phyloP scores from a whole-genome alignment of 306 rosid genomes.

The Albizia julibrissin region DNA sequence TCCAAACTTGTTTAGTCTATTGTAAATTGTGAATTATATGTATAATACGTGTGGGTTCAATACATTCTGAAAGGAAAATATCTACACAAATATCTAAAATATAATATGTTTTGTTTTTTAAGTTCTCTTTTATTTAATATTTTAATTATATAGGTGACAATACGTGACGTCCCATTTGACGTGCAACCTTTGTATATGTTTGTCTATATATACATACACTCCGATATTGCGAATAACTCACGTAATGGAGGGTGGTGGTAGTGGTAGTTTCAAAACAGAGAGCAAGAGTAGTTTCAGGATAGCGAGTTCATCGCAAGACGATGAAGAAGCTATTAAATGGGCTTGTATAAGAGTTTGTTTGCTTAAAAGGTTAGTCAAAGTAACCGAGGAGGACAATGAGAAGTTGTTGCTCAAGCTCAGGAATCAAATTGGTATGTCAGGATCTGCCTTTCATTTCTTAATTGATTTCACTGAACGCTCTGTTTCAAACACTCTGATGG shows the following conservation, averaged over 20 bases:
- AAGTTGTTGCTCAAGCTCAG: conserved; percentile 76
- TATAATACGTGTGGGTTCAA: too few relatives aligned
- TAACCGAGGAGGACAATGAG: conserved; percentile 79
- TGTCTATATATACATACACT: neutral
- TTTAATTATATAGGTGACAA: too few relatives aligned
- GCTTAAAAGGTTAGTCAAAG: conserved; percentile 65
- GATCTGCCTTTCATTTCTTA: neutral
- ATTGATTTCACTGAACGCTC: neutral
- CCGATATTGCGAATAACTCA: neutral
- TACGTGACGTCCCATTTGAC: neutral
- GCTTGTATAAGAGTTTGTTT: conserved; percentile 54
- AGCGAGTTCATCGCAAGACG: conserved; percentile 47
- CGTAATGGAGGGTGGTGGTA: conserved; percentile 30
- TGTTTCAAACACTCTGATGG: neutral
- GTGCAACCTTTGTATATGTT: neutral
- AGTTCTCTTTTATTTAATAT: too few relatives aligned
- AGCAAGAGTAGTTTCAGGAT: conserved; percentile 24
- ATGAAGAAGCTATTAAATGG: conserved; percentile 58
- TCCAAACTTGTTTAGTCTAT: too few relatives aligned
- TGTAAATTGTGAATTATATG: too few relatives aligned
- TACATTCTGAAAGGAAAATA: too few relatives aligned
- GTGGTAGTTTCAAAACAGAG: conserved; percentile 17
- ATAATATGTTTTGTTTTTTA: too few relatives aligned
- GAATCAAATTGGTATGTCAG: conserved; percentile 63
- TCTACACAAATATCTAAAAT: too few relatives aligned